Conservation (phyloP, 2,329 filamentous ascomycete genomes). For the Fragosphaeria purpurea region DNA sequence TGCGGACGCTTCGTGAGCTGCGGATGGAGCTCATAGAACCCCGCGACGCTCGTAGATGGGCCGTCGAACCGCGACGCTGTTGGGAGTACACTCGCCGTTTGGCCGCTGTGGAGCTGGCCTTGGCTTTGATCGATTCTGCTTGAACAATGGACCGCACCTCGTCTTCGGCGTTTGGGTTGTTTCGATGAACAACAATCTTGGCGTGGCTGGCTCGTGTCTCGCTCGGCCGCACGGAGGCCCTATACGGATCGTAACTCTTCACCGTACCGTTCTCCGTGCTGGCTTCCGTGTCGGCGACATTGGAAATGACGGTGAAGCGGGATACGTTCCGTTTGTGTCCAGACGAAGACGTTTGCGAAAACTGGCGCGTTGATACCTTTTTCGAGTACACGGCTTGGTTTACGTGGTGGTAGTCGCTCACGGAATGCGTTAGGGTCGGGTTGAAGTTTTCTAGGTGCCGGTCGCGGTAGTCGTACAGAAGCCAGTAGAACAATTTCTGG, state of each 20-base stretch:
- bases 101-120: not conserved
- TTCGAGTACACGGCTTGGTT: slow-evolving; percentile 47
- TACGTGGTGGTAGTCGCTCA: slow-evolving; percentile 84
- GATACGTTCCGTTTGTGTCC: slow-evolving; percentile 46
- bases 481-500: slow-evolving; percentile 86
- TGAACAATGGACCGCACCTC: slow-evolving; percentile 24
- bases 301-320: slow-evolving; percentile 56
- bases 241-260: slow-evolving; percentile 75
- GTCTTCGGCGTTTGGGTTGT: slow-evolving; percentile 23
- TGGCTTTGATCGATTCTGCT: slow-evolving; percentile 9
- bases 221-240: slow-evolving; percentile 46
- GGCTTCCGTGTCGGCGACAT: slow-evolving; percentile 37
- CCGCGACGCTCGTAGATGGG: slow-evolving; percentile 23
- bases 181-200: slow-evolving; percentile 59
- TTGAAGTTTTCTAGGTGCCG: slow-evolving; percentile 82
- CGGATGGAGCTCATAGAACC: slow-evolving; percentile 40
- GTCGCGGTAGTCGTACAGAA: slow-evolving; percentile 72
- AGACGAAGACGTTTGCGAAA: slow-evolving; percentile 35
- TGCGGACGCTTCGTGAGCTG: slow-evolving; percentile 24
- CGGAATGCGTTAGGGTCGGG: slow-evolving; percentile 68
- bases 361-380: slow-evolving; percentile 52
- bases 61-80: slow-evolving; percentile 19
- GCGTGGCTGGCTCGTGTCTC: slow-evolving; percentile 48
- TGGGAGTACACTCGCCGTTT: slow-evolving; percentile 16
- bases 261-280: slow-evolving; percentile 33